A percentile compares a stretch with the other conserved stretches of the same genome.
Evolutionary conservation across 169 alveolate genomes (phyloP).

Genomic region (Plasmodium fragile): DNA sequence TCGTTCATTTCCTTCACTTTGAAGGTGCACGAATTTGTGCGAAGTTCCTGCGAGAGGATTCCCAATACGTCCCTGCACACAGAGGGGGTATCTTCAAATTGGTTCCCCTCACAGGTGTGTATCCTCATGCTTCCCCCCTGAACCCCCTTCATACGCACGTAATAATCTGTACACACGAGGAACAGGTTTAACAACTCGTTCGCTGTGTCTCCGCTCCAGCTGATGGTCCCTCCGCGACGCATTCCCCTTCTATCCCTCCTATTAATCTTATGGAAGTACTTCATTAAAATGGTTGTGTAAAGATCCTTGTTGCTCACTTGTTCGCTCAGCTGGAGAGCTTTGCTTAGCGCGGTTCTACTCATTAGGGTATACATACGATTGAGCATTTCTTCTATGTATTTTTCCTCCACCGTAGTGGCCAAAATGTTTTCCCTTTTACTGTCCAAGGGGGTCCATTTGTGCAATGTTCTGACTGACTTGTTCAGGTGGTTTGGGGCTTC

Average conservation of each 20-base stretch:
- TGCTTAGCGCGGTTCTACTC: neutral
- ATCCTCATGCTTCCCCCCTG: neutral
- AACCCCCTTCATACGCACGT: neutral
- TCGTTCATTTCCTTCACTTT: slow-evolving; percentile 6
- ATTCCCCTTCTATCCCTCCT: neutral
- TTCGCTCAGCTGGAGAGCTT: neutral
- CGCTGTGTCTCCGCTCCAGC: neutral
- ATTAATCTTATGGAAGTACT: neutral
- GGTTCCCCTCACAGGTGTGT: neutral
- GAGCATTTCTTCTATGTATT: neutral
- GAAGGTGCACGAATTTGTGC: neutral
- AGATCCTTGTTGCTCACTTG: slow-evolving; percentile 20
- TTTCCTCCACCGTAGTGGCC: neutral
- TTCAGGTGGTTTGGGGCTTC: neutral
- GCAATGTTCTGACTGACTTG: neutral
- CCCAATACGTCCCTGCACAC: slow-evolving; percentile 8
- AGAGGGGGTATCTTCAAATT: neutral
- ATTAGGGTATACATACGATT: neutral
- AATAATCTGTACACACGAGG: slow-evolving; percentile 5
- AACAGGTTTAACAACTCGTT: neutral
- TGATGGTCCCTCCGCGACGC: neutral
- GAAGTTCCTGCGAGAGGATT: neutral
- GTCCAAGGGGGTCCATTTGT: neutral
- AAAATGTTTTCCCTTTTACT: neutral
- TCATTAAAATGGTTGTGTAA: neutral